Percentiles rank a stretch among this genome's conserved stretches.
Evolutionary conservation across 371 early-diverging fungal genomes (phyloP).

Genomic region (Mucor indicus): DNA sequence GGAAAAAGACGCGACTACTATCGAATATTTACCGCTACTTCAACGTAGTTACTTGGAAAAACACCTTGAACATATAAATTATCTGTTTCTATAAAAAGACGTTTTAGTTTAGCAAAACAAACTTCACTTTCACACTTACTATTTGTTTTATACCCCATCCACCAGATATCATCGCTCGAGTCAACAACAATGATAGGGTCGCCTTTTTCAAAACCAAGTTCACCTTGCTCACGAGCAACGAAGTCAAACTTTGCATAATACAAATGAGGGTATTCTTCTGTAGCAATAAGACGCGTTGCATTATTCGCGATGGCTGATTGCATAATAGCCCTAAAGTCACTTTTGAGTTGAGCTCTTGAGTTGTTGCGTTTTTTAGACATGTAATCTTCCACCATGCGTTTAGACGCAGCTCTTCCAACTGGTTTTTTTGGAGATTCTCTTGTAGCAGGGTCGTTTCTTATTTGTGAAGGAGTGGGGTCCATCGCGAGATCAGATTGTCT

Average conservation of each 20-base stretch:
- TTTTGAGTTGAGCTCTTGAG: conserved; percentile 28
- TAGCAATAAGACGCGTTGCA: conserved; percentile 10
- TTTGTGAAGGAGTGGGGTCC: background rate
- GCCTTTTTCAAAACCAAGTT: conserved; percentile 72
- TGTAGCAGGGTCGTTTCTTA: background rate
- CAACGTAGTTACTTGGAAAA: conserved; percentile 79
- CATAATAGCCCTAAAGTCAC: conserved; percentile 38
- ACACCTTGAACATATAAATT: conserved; percentile 55
- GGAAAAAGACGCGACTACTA: background rate
- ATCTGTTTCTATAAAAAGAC: conserved; percentile 12
- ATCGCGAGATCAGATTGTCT: background rate
- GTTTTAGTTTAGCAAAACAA: background rate
- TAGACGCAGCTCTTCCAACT: conserved; percentile 41
- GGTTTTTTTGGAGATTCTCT: background rate
- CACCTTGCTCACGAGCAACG: conserved; percentile 74
- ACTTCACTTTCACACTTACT: too few species aligned
- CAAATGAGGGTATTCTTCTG: conserved; percentile 44
- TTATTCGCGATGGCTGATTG: conserved; percentile 39
- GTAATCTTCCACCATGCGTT: conserved; percentile 41
- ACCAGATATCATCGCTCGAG: conserved; percentile 81
- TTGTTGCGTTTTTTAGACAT: conserved; percentile 14
- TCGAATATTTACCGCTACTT: conserved; percentile 26
- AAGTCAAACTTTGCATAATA: conserved; percentile 78
- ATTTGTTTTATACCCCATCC: conserved; percentile 76
- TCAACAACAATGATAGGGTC: conserved; percentile 77